Base-by-base conservation (phyloP, 768 basidiomycete species). In the Boletus edulis region DNA sequence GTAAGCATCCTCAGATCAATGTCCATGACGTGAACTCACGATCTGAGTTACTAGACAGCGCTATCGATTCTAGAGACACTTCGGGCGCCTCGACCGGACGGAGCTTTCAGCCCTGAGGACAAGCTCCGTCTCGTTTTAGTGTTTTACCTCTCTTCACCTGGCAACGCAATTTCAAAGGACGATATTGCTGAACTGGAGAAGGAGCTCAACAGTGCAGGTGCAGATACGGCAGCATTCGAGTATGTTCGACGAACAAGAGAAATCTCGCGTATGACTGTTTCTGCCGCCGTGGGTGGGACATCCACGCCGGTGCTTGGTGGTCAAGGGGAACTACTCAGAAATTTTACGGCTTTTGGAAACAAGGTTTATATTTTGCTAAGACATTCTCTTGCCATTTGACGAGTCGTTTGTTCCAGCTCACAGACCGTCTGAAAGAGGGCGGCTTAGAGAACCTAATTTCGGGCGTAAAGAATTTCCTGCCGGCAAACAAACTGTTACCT, bases 371-470 rank as follows among this genome's bases (percentile, higher is more conserved):
- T 27, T 43, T 48, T 31, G 14, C 40, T 14, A 37, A n/a, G 2
- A 18, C 1, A 0, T n/a, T 49, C 46, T 29, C 17, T 40, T n/a
- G 4, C n/a, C 12, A 22, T 18, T 29, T 55, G 40, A 52, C 46
- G 51, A 7, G 8, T 5, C 17, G n/a, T 46, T 14, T 29, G 35
- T 55, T 54, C 29, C 63, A 97, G 94, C 82, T 98, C 44, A 95
- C 94, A 2, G 93, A 94, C 67, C 83, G 92, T 45, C 76, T 98
- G 51, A 91, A 95, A 72, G 96, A 97, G 67, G 91, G 94, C 35
- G 94, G 94, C n/a, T 79, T 98, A 32, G 95, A 98, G 69, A 96
- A 96, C 69, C 78, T 99, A 15, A 91, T 99, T 58, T 95, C 94
- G 0, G 96, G 95, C 38, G 97, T 99, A 64, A 97, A 96, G 71